phyloP scores from a whole-genome alignment of 2,329 filamentous ascomycete genomes.

The Aureobasidium pullulans region DNA sequence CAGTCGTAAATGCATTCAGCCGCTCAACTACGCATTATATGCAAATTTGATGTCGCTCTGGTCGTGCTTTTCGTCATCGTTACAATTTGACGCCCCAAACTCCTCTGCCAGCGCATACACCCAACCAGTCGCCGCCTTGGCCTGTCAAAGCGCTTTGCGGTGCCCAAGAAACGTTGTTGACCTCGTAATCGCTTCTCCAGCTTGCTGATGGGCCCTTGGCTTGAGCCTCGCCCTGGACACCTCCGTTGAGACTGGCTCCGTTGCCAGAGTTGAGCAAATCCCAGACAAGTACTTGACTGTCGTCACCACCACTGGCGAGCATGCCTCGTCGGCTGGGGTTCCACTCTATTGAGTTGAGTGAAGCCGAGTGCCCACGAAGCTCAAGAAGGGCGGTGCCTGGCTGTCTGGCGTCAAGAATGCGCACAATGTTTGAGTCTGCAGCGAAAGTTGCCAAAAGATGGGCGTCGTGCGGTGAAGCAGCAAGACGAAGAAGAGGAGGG shows the following conservation, averaged over 20 bases:
- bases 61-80: conserved; percentile 15
- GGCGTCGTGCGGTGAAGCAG: conserved; percentile 89
- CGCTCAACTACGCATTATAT: conserved; percentile 3
- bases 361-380: conserved; percentile 75
- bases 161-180: conserved; percentile 79
- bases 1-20: conserved; percentile 11
- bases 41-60: conserved; percentile 5
- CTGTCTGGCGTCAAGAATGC: conserved; percentile 92
- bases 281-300: conserved; percentile 88
- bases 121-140: conserved; percentile 75
- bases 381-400: conserved; percentile 92
- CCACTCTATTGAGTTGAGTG: conserved; percentile 94
- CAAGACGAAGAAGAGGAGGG: conserved; percentile 66
- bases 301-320: conserved; percentile 84
- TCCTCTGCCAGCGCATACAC: conserved; percentile 71
- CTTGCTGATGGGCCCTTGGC: conserved; percentile 62
- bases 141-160: conserved; percentile 59
- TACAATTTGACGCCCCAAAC: conserved; percentile 66
- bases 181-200: conserved; percentile 83
- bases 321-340: conserved; percentile 79
- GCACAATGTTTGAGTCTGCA: conserved; percentile 82
- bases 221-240: conserved; percentile 31
- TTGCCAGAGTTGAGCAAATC: conserved; percentile 63
- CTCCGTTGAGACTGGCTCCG: conserved; percentile 15
- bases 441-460: conserved; percentile 97